Evolutionary conservation across 208 protist genomes (phyloP), one percentile per base, ranked within the genome.

Genomic region (Leishmania tarentolae): DNA sequence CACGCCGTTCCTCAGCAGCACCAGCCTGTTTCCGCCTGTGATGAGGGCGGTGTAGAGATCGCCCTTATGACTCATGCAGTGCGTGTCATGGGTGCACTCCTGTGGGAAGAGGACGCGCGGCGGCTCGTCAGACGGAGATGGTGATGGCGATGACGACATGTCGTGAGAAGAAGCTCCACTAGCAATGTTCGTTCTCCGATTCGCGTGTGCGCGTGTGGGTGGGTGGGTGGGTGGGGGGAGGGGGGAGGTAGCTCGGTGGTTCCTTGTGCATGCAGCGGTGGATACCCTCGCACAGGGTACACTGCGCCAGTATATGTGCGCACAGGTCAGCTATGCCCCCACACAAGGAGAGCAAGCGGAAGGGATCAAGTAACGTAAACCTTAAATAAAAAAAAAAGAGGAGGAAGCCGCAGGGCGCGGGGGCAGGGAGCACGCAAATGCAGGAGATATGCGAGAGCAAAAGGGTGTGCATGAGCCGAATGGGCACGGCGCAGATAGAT

Each of bases 21-120:
- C 61, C 8, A 97, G 61, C 31, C 88, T 74, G 73, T 90, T 82
- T 24, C 83, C 91, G 6, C 86, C 82, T n/a, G 83, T 87, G 73
- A 97, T 90, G 52, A 94, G 87, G n/a, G 86, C 94, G 1, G 87
- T 92, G 76, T 87, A 85, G 5, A 97, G 77, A 76, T 91, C 87
- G 4, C 92, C 94, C 21, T 73, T 82, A 3, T 79, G 76, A 59
- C 84, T 91, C 44, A 93, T 84, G 57, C 87, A 83, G 76, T 91
- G 92, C 1, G 89, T 86, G 24, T 92, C 76, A 68, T 94, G 90
- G 15, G 84, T 83, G 70, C 91, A 95, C 24, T 81, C 78, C 80
- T 93, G 94, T 28, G 94, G 91, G 44, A 94, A 95, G 66, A 91
- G 91, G 44, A 91, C 88, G 40, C 69, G 71, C 46, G 89, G 79